Base-by-base conservation (phyloP, 208 protist species). In the Trypanosoma melophagium region DNA sequence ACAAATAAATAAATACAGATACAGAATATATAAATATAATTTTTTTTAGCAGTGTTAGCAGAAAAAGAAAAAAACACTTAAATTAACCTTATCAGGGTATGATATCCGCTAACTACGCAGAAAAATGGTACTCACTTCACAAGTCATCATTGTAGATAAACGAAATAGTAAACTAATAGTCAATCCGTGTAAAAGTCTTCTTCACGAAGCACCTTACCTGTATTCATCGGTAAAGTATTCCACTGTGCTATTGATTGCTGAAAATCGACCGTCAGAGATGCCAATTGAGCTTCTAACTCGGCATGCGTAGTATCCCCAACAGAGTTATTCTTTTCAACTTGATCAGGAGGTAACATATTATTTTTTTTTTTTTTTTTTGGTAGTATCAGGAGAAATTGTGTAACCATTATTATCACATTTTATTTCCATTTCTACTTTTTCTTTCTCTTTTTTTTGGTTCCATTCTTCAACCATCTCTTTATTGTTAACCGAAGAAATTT, bases 191-290 rank as follows among this genome's bases (percentile, higher is more conserved):
- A 65, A 51, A 65, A 72, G 9, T 65, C 57, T 24, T 58, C 40
- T 52, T 69, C 38, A 17, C 66, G 28, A 51, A 65, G 47, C 17
- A 21, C 3, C 14, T 57, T 72, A 10, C 49, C 41, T 53, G 3
- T 17, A 64, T 47, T 45, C 12, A 25, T 41, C 25, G 66, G 14
- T 7, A 51, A 58, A 0, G 38, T 17, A 38, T 25, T 74, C 71
- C 71, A 76, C 21, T 63, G 53, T 16, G 24, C 40, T 44, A 76
- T 38, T 7, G 71, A 70, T 50, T 76, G 63, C 24, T 56, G 52
- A 52, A 76, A 76, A 45, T 76, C 64, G 19, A 38, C n/a, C 47
- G 63, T 57, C 35, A 76, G 40, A 56, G 57, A 22, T 22, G 31
- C 44, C 44, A 76, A 60, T 28, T 76, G 62, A 16, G 44, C 40